phyloP scores from a whole-genome alignment of 2,329 filamentous ascomycete genomes.

The Fusarium sp. region DNA sequence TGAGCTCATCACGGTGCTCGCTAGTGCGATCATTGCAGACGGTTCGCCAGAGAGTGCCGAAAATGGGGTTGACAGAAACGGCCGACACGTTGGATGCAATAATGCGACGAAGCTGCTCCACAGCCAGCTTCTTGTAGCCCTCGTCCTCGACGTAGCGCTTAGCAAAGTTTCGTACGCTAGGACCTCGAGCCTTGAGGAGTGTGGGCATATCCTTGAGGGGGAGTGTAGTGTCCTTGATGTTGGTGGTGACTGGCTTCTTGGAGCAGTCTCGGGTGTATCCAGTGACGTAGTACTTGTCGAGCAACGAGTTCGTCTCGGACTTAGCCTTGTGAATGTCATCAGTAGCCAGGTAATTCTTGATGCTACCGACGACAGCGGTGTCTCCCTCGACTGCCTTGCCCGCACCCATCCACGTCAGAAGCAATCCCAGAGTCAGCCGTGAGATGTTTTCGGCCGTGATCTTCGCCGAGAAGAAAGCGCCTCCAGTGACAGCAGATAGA shows the following conservation, averaged over 20 bases:
- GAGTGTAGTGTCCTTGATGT: slow-evolving; percentile 18
- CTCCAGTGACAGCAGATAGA: slow-evolving; percentile 53
- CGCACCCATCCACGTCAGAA: slow-evolving; percentile 39
- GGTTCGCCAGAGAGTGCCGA: slow-evolving; percentile 58
- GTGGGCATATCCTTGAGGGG: slow-evolving; percentile 39
- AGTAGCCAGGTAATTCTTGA: slow-evolving; percentile 20
- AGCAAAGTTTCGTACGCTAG: slow-evolving; percentile 47
- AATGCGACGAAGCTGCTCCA: slow-evolving; percentile 52
- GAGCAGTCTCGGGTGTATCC: not conserved
- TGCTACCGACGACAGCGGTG: slow-evolving; percentile 11
- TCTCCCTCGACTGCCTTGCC: slow-evolving; percentile 22
- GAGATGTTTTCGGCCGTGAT: slow-evolving; percentile 48
- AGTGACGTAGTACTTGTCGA: slow-evolving; percentile 8
- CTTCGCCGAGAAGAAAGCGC: slow-evolving; percentile 50
- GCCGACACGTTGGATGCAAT: slow-evolving; percentile 54
- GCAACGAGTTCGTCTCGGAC: not conserved
- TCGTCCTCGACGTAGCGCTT: slow-evolving; percentile 52
- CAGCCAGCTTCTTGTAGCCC: slow-evolving; percentile 50
- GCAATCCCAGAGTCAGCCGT: slow-evolving; percentile 49
- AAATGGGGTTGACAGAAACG: slow-evolving; percentile 59
- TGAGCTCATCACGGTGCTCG: slow-evolving; percentile 51
- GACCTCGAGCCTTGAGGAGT: slow-evolving; percentile 37
- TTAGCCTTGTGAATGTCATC: slow-evolving; percentile 23
- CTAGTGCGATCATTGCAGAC: slow-evolving; percentile 57
- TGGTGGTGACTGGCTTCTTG: not conserved